Evolutionary conservation across 1,284 basidiomycete genomes (phyloP).

Genomic region (Leccinum idahoense): DNA sequence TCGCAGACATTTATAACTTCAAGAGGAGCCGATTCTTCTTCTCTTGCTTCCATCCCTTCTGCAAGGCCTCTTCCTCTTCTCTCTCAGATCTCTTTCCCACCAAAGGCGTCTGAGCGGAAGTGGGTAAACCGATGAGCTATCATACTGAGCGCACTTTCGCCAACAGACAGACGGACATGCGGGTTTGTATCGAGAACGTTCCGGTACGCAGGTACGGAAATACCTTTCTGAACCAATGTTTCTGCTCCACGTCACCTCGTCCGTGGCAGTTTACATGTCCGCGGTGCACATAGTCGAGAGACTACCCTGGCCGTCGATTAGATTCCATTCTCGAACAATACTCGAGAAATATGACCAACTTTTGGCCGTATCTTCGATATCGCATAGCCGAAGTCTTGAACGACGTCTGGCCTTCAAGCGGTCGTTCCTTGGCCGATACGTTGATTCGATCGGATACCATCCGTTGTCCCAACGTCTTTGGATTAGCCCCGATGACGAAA

Average conservation of each 20-base stretch:
- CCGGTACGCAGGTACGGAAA: constrained; percentile 56
- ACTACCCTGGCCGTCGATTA: constrained; percentile 48
- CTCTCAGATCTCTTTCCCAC: constrained; percentile 47
- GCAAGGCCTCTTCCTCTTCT: constrained; percentile 24
- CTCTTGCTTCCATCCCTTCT: neutral
- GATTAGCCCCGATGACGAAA: constrained; percentile 50
- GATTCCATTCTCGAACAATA: constrained; percentile 34
- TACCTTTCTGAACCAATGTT: neutral
- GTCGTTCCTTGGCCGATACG: constrained; percentile 44
- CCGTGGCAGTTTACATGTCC: constrained; percentile 53
- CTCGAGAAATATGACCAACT: constrained; percentile 46
- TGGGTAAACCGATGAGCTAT: constrained; percentile 47
- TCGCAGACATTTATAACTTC: neutral
- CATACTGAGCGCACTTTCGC: constrained; percentile 45
- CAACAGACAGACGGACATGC: constrained; percentile 40
- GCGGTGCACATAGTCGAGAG: constrained; percentile 37
- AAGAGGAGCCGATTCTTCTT: neutral
- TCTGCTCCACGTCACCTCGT: neutral
- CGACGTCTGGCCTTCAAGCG: constrained; percentile 36
- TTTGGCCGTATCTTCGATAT: constrained; percentile 62
- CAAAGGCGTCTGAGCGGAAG: constrained; percentile 51
- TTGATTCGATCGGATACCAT: constrained; percentile 16
- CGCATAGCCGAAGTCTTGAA: constrained; percentile 40
- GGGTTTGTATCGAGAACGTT: constrained; percentile 52
- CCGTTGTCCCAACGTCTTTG: constrained; percentile 47